Base-by-base conservation (phyloP, 202 grass and related monocot genomes). In the Bolboschoenoplectus hybrid region DNA sequence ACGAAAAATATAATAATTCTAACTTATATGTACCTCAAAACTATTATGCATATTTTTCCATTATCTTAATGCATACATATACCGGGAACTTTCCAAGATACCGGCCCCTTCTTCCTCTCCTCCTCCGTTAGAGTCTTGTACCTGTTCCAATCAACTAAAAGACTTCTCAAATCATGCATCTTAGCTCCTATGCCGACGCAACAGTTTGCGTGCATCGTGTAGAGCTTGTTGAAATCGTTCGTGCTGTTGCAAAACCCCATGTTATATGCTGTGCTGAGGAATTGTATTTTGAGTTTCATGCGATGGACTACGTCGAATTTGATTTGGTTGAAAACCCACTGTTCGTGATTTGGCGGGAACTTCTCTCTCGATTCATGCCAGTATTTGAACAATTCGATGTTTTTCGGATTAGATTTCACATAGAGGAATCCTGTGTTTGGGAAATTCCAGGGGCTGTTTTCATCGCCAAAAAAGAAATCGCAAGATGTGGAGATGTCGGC, bases 171-270 rank as follows among this genome's bases (percentile, higher is more conserved):
- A 86, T 97, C 92, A 43, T 92, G 71, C 16, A 97, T 72, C 86
- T 97, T 97, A 44, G 85, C 86, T 6, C 56, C 86, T 17, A 97
- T 65, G 9, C 94, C 92, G 10, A 92, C 89, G n/a, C 94, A 94
- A 38, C 94, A 97, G 56, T 94, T 94, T 43, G 94, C 92, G 72
- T 97, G 94, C 94, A 97, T 94, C 26, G 94, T 97, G 86, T 90
- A 97, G 41, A 94, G 85, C 50, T 89, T 89, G 84, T 85, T 85
- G 70, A 91, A 89, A 70, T 96, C 91, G 6, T 85, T 85, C 3
- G 89, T 89, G 80, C 65, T 89, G 68, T 90, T 89, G 74, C 93
- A 96, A 85, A 96, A 91, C 0, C 93, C 93, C 13, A 79, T 88
- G 51, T 89, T 87, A 75, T 88, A 79, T 4, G 38, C 64, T 6